phyloP scores from a whole-genome alignment of 371 early-diverging fungal species.

The Haplosporangium sp. region DNA sequence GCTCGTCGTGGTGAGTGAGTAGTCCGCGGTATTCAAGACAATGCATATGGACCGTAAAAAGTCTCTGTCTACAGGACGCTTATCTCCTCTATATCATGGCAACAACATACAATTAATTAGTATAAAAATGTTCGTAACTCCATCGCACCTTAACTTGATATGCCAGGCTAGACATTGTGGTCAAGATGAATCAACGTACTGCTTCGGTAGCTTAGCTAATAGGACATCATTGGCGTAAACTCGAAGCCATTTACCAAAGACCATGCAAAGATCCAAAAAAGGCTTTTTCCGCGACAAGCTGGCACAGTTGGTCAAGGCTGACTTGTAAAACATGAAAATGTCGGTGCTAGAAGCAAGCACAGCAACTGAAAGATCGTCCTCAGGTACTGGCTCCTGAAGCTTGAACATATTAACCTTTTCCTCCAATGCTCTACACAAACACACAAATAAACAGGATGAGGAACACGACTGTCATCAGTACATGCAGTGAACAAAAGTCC shows the following conservation, averaged over 20 bases:
- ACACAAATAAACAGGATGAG: background rate
- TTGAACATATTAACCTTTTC: slow-evolving; percentile 56
- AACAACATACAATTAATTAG: background rate
- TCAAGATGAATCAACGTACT: slow-evolving; percentile 19
- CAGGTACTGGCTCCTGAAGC: slow-evolving; percentile 57
- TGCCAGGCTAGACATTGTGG: background rate
- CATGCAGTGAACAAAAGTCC: background rate
- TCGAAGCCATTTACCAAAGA: slow-evolving; percentile 84
- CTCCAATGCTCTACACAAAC: slow-evolving; percentile 27
- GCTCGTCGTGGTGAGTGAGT: slow-evolving; percentile 85
- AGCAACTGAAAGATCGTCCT: slow-evolving; percentile 67
- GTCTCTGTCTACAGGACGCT: slow-evolving; percentile 64
- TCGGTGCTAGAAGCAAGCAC: slow-evolving; percentile 92
- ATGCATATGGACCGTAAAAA: slow-evolving; percentile 76
- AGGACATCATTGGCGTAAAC: slow-evolving; percentile 80
- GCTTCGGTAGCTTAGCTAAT: slow-evolving; percentile 73
- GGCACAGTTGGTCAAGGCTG: slow-evolving; percentile 85
- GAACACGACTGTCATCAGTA: background rate
- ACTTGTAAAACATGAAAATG: slow-evolving; percentile 88
- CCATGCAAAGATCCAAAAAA: slow-evolving; percentile 75
- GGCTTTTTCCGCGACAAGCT: slow-evolving; percentile 87
- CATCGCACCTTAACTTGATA: background rate
- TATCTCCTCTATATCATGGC: slow-evolving; percentile 66
- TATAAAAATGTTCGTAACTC: background rate
- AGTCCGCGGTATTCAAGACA: slow-evolving; percentile 93